Evolutionary conservation across 2,329 filamentous ascomycete species (phyloP).

Genomic region (Fusarium armeniacum): DNA sequence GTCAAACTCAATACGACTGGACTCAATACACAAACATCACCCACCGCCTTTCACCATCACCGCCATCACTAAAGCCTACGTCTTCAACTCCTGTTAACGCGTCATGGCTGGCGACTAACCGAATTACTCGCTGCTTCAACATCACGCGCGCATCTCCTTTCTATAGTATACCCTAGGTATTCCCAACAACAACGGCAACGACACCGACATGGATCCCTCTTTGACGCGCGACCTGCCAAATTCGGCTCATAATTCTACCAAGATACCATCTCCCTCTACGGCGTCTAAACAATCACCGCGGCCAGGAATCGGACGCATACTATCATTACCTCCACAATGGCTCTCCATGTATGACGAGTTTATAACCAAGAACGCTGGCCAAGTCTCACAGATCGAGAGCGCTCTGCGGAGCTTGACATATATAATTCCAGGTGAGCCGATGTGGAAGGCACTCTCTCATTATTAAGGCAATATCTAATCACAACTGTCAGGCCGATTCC

Average conservation of each 20-base stretch:
- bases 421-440: conserved; percentile 81
- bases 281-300: conserved; percentile 34
- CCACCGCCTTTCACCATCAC: conserved; percentile 33
- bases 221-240: conserved; percentile 39
- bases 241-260: conserved; percentile 40
- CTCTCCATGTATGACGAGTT: conserved; percentile 85
- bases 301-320: conserved; percentile 54
- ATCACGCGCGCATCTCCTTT: conserved; percentile 36
- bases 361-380: conserved; percentile 93
- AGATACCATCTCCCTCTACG: conserved; percentile 23
- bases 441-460: background rate
- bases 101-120: conserved; percentile 42
- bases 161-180: conserved; percentile 24
- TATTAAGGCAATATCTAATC: conserved; percentile 18
- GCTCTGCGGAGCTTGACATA: conserved; percentile 93
- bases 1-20: conserved; percentile 13
- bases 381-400: conserved; percentile 95
- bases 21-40: conserved; percentile 30
- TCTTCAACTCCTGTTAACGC: conserved; percentile 10
- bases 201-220: conserved; percentile 43
- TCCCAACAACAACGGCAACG: conserved; percentile 1
- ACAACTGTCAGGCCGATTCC: conserved; percentile 75
- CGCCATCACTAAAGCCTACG: conserved; percentile 12
- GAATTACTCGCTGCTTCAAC: conserved; percentile 15
- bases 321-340: conserved; percentile 75